These are phyloP conservation scores for Curvularia sp. DNA, from an alignment of 2,329 filamentous ascomycete genomes.

Conservation along the genomic window DNA sequence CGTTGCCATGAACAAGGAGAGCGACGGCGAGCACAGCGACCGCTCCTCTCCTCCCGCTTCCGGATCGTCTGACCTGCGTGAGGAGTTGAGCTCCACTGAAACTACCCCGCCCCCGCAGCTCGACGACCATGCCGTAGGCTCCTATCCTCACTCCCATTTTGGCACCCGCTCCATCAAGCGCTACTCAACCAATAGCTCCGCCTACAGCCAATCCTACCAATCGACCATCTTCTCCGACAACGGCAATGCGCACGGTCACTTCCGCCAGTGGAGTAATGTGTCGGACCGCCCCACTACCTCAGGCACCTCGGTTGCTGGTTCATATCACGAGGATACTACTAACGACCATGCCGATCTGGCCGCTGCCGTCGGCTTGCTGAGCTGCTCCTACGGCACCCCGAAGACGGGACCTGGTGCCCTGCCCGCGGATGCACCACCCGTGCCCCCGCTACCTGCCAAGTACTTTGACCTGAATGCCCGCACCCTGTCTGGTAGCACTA, in stretches of 20 bases:
- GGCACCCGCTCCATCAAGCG: conserved; percentile 51
- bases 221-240: conserved; percentile 68
- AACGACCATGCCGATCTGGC: conserved; percentile 78
- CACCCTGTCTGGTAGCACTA: conserved; percentile 65
- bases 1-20: conserved; percentile 81
- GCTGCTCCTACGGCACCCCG: conserved; percentile 88
- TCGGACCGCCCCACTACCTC: conserved; percentile 82
- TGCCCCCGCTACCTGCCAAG: conserved; percentile 83
- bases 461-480: conserved; percentile 68
- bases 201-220: conserved; percentile 79
- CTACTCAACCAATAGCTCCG: conserved; percentile 57
- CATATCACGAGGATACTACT: conserved; percentile 73
- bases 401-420: conserved; percentile 69
- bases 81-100: conserved; percentile 84
- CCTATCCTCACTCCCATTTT: conserved; percentile 48
- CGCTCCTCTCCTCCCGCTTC: conserved; percentile 84
- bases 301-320: conserved; percentile 63
- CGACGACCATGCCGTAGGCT: conserved; percentile 66
- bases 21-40: conserved; percentile 72
- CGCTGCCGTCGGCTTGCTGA: conserved; percentile 86
- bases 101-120: conserved; percentile 87
- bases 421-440: conserved; percentile 78
- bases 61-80: conserved; percentile 75
- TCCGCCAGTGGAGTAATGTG: conserved; percentile 71
- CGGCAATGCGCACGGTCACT: conserved; percentile 63